A percentile compares a stretch with the other conserved stretches of the same genome.
Evolutionary conservation across 192 early-diverging fungal species (phyloP).

Genomic region (Rhizophagus clarus): DNA sequence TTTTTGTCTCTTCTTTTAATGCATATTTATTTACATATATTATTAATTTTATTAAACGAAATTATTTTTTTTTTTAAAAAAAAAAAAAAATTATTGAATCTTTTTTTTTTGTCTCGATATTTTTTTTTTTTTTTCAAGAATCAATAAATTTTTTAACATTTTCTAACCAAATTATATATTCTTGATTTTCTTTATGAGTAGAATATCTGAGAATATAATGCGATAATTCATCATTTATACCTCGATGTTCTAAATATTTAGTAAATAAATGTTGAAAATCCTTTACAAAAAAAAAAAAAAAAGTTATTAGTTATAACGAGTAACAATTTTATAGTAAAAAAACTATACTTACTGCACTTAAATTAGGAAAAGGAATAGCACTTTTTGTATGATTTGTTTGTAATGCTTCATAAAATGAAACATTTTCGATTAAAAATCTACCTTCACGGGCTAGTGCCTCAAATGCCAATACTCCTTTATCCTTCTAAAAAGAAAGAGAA

Average conservation of each 20-base stretch:
- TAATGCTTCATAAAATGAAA: conserved; percentile 63
- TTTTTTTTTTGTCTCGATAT: too few relatives aligned
- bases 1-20: too few relatives aligned
- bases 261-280: background rate
- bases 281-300: background rate
- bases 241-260: background rate
- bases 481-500: conserved; percentile 42
- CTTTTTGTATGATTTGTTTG: background rate
- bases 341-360: background rate
- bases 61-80: too few relatives aligned
- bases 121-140: background rate
- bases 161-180: background rate
- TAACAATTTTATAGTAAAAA: too few relatives aligned
- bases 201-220: background rate
- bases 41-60: too few relatives aligned
- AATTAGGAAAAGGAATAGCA: background rate
- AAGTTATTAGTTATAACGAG: too few relatives aligned
- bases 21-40: too few relatives aligned
- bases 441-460: conserved; percentile 82
- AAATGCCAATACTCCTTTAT: conserved; percentile 76
- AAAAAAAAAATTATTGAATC: too few relatives aligned
- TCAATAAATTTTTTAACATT: background rate
- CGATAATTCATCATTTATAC: background rate
- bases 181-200: conserved; percentile 6
- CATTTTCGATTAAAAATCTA: conserved; percentile 81